Evolutionary conservation across 306 rosid species (phyloP).

Genomic region (Lathyrus oleraceus): DNA sequence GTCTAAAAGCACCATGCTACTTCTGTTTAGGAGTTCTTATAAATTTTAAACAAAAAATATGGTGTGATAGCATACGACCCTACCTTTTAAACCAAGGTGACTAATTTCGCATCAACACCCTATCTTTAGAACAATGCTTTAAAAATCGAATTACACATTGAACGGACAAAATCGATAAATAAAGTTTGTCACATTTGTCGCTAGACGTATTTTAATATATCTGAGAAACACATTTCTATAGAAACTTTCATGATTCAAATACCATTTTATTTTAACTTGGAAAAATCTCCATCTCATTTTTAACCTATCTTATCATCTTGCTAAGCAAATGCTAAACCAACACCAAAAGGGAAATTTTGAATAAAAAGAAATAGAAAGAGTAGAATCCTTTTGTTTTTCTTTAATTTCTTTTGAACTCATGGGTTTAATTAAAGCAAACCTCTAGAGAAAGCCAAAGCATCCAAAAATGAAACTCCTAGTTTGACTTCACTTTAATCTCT

Average conservation of each 20-base stretch:
- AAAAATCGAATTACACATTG: not conserved
- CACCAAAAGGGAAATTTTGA: constrained; percentile 33
- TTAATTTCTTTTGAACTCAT: constrained; percentile 28
- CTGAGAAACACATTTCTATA: too few relatives aligned
- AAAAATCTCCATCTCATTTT: constrained; percentile 22
- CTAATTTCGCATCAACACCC: not conserved
- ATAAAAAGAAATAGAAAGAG: constrained; percentile 33
- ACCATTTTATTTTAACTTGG: too few relatives aligned
- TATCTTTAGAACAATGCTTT: not conserved
- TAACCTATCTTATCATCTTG: constrained; percentile 12
- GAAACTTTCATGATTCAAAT: too few relatives aligned
- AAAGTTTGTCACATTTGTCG: too few relatives aligned
- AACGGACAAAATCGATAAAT: too few relatives aligned
- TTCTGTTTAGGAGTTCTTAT: not conserved
- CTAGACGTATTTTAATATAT: too few relatives aligned
- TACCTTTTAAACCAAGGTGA: not conserved
- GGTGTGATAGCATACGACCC: not conserved
- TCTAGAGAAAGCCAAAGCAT: constrained; percentile 53
- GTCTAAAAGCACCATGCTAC: constrained; percentile 1
- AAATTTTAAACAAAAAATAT: not conserved
- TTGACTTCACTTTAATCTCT: constrained; percentile 39
- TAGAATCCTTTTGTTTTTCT: constrained; percentile 12
- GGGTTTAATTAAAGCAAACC: constrained; percentile 39
- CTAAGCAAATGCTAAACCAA: constrained; percentile 6
- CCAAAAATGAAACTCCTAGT: constrained; percentile 46